These are phyloP conservation scores for Magnolia sinica DNA, from an alignment of 164 flowering plant genomes.

Conservation along the genomic window DNA sequence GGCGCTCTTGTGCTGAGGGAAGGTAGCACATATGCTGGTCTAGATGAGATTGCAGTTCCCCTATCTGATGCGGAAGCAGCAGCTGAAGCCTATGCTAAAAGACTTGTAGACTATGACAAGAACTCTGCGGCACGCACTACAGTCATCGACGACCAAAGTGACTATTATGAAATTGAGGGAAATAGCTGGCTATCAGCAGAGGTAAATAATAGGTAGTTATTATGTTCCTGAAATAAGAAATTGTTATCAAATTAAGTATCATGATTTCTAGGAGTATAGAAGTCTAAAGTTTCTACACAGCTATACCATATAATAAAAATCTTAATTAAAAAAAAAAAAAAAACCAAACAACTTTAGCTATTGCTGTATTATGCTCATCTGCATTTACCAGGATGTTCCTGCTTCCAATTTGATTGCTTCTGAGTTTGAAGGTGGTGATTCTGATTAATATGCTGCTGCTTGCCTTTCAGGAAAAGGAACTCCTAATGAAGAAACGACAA, in stretches of 20 bases:
- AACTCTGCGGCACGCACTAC: conserved; percentile 91
- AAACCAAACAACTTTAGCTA: no score
- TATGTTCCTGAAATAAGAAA: not conserved
- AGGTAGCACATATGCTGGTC: conserved; percentile 88
- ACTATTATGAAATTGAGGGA: conserved; percentile 83
- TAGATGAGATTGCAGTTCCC: conserved; percentile 49
- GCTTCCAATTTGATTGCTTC: not conserved
- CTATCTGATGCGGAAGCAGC: conserved; percentile 71
- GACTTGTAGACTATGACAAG: conserved; percentile 86
- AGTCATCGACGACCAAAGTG: conserved; percentile 98
- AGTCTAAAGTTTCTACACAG: no score
- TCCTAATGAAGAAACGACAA: conserved; percentile 67
- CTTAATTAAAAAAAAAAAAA: no score
- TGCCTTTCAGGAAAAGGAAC: conserved; percentile 72
- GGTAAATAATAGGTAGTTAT: conserved; percentile 33
- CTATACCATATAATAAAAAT: no score
- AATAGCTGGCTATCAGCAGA: conserved; percentile 83
- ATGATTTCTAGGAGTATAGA: no score
- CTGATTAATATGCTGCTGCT: not conserved
- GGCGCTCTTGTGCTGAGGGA: conserved; percentile 86
- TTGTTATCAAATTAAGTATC: not conserved
- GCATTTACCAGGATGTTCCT: not conserved
- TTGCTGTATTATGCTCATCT: not conserved
- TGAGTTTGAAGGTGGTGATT: not conserved
- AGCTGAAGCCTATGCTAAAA: conserved; percentile 93